phyloP scores from a whole-genome alignment of 2,329 filamentous ascomycete species.

The Aspergillus fumigatiaffinis region DNA sequence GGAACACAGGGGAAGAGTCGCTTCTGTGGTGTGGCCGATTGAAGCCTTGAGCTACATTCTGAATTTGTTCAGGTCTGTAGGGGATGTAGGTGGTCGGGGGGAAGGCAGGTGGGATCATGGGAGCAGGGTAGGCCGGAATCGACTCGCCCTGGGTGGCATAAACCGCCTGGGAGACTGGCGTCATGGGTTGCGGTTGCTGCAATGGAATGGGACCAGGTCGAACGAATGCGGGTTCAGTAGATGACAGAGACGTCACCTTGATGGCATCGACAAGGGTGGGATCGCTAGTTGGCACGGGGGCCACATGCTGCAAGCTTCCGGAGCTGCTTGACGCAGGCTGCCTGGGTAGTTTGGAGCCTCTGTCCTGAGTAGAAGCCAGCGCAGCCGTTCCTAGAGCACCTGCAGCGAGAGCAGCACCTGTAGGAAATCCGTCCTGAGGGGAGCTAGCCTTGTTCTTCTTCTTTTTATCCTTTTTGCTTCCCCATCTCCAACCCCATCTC shows the following conservation, averaged over 20 bases:
- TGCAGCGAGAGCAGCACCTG: constrained; percentile 35
- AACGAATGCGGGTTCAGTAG: constrained; percentile 26
- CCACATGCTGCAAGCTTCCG: constrained; percentile 55
- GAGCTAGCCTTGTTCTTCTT: constrained; percentile 15
- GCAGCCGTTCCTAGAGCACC: constrained; percentile 43
- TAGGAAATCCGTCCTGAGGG: constrained; percentile 19
- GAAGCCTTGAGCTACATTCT: constrained; percentile 2
- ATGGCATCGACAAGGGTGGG: constrained; percentile 58
- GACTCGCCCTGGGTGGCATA: constrained; percentile 50
- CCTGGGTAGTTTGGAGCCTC: constrained; percentile 18
- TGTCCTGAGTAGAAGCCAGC: constrained; percentile 35
- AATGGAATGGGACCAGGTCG: constrained; percentile 63
- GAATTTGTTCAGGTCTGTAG: constrained; percentile 11
- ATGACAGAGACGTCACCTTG: constrained; percentile 22
- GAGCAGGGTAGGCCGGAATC: constrained; percentile 39
- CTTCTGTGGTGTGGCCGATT: constrained; percentile 33
- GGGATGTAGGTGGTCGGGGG: constrained; percentile 11
- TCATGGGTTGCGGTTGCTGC: constrained; percentile 79
- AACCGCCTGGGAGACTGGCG: constrained; percentile 66
- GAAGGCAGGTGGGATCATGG: constrained; percentile 40
- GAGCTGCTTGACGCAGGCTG: constrained; percentile 36
- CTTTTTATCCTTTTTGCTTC: constrained; percentile 45
- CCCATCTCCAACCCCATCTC: constrained; percentile 61
- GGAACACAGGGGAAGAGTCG: constrained; percentile 45
- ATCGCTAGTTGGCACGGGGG: constrained; percentile 64